These are phyloP conservation scores for Hypericum perforatum DNA, from an alignment of 345 rosid species.

Conservation along the genomic window DNA sequence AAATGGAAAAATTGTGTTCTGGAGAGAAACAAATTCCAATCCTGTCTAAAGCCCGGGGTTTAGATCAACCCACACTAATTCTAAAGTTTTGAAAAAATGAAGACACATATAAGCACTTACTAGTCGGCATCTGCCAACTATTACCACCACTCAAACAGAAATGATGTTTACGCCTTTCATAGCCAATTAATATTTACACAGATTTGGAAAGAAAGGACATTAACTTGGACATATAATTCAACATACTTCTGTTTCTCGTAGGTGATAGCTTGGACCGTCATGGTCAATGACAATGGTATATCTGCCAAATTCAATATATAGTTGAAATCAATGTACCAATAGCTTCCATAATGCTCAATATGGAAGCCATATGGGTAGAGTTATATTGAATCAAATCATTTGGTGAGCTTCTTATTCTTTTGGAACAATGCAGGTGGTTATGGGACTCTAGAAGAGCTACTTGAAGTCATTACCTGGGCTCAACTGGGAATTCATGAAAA, in stretches of 20 bases:
- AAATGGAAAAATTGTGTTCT: too few species aligned
- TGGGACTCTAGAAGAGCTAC: too few species aligned
- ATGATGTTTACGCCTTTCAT: constrained; percentile 21
- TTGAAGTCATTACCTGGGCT: too few species aligned
- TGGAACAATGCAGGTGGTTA: constrained; percentile 40
- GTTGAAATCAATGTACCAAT: too few species aligned
- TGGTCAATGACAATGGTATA: neutral
- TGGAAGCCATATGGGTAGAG: neutral
- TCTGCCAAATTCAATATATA: constrained; percentile 2
- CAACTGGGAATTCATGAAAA: constrained; percentile 98
- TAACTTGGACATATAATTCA: constrained; percentile 20
- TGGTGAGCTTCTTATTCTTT: constrained; percentile 1
- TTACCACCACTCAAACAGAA: constrained; percentile 31
- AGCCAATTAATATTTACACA: constrained; percentile 16
- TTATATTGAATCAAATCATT: neutral
- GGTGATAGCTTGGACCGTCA: constrained; percentile 7
- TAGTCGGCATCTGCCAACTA: constrained; percentile 31
- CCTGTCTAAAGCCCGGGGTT: too few species aligned
- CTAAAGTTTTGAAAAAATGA: too few species aligned
- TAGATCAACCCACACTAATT: too few species aligned
- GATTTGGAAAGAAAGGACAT: constrained; percentile 11
- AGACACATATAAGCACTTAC: constrained; percentile 25
- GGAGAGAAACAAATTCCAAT: too few species aligned
- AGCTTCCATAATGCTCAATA: neutral
- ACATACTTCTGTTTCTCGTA: constrained; percentile 11